Conservation (phyloP, 2,329 filamentous ascomycete species). For the Endocalyx cinctus region DNA sequence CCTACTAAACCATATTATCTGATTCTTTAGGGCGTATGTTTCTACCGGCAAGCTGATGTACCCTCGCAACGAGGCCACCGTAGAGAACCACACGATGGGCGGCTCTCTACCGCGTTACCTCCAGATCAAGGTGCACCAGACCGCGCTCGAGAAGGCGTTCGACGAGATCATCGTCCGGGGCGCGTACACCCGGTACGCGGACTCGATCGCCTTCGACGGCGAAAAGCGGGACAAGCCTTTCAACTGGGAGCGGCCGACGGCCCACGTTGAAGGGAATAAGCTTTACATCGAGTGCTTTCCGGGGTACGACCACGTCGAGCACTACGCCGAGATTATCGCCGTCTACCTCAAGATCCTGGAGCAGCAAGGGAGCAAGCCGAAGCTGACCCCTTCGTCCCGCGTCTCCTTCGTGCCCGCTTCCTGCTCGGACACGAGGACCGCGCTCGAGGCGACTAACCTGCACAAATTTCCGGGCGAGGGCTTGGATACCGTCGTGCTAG, state of each 20-base stretch:
- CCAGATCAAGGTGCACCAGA: constrained; percentile 15
- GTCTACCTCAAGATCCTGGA: constrained; percentile 7
- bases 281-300: constrained; percentile 17
- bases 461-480: constrained; percentile 3
- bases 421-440: constrained; percentile 6
- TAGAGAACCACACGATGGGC: constrained; percentile 17
- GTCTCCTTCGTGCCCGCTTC: constrained; percentile 7
- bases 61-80: constrained; percentile 6
- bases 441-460: constrained; percentile 7
- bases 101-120: constrained; percentile 12
- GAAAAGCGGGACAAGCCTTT: constrained; percentile 18
- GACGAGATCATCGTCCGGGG: constrained; percentile 10
- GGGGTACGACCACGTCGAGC: constrained; percentile 14
- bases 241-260: constrained; percentile 16
- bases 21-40: no score
- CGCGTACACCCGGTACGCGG: constrained; percentile 2
- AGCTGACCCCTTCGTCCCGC: constrained; percentile 7
- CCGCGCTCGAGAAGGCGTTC: constrained; percentile 8
- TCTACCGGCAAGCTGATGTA: constrained; percentile 2
- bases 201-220: constrained; percentile 10
- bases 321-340: constrained; percentile 12
- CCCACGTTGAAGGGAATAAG: constrained; percentile 5
- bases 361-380: background rate
- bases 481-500: constrained; percentile 8
- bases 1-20: no score